Evolutionary conservation across 345 rosid genomes (phyloP).

Genomic region (Syzygium aqueum): DNA sequence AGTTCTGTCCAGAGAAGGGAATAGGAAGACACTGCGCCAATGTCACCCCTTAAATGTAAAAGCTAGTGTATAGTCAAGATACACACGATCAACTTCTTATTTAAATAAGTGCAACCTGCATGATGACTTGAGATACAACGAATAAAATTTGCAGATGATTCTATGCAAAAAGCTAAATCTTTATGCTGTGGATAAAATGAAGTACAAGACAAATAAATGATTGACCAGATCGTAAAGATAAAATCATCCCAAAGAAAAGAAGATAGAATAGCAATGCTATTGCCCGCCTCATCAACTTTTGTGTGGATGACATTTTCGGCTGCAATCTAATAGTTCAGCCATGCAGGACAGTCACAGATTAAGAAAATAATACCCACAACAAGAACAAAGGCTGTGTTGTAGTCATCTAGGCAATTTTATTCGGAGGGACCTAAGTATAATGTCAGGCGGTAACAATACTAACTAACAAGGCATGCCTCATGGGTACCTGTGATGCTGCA

Average conservation of each 20-base stretch:
- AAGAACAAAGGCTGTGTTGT: background rate
- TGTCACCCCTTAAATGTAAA: background rate
- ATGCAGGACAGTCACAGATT: background rate
- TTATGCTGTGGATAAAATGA: background rate
- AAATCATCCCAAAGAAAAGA: background rate
- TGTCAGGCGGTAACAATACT: background rate
- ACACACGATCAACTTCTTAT: background rate
- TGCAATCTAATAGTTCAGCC: background rate
- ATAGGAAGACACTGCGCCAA: background rate
- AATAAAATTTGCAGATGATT: background rate
- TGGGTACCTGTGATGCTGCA: constrained; percentile 84
- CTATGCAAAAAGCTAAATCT: background rate
- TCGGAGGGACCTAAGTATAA: background rate
- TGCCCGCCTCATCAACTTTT: background rate
- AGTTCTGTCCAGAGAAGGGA: background rate
- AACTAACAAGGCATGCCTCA: background rate
- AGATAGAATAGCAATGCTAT: background rate
- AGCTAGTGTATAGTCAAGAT: background rate
- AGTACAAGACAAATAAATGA: background rate
- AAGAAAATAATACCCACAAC: background rate
- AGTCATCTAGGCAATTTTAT: background rate
- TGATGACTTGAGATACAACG: background rate
- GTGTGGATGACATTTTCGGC: background rate
- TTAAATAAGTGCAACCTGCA: background rate
- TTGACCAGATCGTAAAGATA: background rate